These are phyloP conservation scores for Trichoderma gracile DNA, from an alignment of 2,329 filamentous ascomycete species.

Conservation along the genomic window DNA sequence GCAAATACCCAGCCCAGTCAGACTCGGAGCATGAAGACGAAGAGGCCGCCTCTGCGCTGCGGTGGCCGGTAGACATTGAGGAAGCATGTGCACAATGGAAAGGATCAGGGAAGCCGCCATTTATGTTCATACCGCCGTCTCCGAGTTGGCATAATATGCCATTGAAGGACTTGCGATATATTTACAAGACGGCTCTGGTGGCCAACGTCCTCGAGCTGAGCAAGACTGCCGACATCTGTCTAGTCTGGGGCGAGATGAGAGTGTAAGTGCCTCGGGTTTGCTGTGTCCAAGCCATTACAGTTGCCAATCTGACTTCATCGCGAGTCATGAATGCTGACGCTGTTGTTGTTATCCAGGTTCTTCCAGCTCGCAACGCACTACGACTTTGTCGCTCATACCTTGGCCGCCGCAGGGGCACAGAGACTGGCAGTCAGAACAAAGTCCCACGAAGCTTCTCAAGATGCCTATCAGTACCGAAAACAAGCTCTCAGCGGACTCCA, in stretches of 20 bases:
- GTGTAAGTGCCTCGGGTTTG: neutral
- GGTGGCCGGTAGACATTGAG: constrained; percentile 20
- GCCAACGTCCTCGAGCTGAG: constrained; percentile 15
- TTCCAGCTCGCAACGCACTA: constrained; percentile 12
- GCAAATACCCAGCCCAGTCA: constrained; percentile 3
- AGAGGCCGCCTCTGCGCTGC: neutral
- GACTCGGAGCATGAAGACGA: neutral
- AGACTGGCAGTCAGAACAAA: constrained; percentile 18
- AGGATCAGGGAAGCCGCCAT: neutral
- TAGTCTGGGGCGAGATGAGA: constrained; percentile 18
- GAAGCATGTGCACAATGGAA: constrained; percentile 2
- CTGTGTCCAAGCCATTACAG: no score
- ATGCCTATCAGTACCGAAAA: constrained; percentile 6
- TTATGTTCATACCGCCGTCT: neutral
- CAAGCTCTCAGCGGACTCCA: constrained; percentile 4
- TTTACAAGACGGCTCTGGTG: constrained; percentile 19
- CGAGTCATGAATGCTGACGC: neutral
- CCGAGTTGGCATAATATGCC: constrained; percentile 17
- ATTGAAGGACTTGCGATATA: constrained; percentile 16
- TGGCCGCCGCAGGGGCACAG: constrained; percentile 15
- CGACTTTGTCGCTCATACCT: constrained; percentile 21
- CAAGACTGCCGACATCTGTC: constrained; percentile 10
- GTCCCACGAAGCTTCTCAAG: constrained; percentile 4
- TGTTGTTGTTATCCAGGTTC: neutral
- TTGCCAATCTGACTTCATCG: neutral